Evolutionary conservation across 2,329 filamentous ascomycete species (phyloP), one percentile per base, ranked within the genome.

Genomic region (Talaromyces funiculosus): DNA sequence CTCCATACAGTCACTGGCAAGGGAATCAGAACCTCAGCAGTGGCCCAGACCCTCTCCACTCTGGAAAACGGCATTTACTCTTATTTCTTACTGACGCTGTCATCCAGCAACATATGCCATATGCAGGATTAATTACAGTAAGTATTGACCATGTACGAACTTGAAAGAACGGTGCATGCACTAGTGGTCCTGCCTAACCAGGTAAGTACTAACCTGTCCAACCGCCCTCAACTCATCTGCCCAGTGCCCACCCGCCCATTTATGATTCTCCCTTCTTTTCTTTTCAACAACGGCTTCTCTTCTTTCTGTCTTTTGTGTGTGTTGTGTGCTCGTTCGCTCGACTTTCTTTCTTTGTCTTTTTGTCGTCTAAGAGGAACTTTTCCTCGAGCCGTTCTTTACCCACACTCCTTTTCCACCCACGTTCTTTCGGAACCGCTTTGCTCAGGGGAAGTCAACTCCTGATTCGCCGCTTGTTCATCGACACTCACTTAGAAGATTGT

Each of bases 331-430:
- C 38, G 10, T 24, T 45, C 43, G 42, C 31, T 49, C 55, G 29
- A 37, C 40, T 37, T n/a, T 29, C 43, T 18, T 22, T 49, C 42
- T 49, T 37, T 57, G 8, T 45, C n/a, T n/a, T 57, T 20, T 29
- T 49, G 31, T 29, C 22, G 18, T 18, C 26, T 35, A 47, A 20
- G 24, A 38, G 59, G 57, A 37, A 38, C 7, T 42, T 16, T 33
- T 56, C 53, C 43, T 51, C 59, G 43, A 31, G 29, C 35, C 59
- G 38, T 45, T 61, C 59, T 38, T 61, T 61, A 57, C 53, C 43
- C 43, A 61, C 26, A 49, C 55, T 57, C 55, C 18, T 49, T 57
- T 49, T 37, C 12, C 40, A 20, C 16, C 33, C 33, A 33, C 53
- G 24, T 24, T 49, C 51, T 31, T 56, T 49, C 20, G 51, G 24